These are phyloP conservation scores for Patellifolia procumbens DNA, from an alignment of 179 eudicot genomes.

Conservation along the genomic window DNA sequence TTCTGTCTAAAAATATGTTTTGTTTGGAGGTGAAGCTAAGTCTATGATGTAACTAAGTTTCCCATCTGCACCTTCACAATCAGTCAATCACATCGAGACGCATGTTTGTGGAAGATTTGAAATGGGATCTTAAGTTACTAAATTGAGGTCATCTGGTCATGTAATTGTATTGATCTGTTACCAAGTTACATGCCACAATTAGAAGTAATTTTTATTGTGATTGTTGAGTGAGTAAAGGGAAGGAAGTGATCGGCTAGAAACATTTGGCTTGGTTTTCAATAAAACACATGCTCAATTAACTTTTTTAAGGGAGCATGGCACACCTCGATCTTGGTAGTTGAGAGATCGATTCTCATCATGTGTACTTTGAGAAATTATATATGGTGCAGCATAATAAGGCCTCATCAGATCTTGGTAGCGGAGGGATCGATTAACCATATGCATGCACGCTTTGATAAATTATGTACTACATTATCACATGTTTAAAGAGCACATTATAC, in stretches of 20 bases:
- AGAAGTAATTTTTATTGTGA: not conserved
- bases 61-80: not conserved
- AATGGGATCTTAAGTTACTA: not conserved
- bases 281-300: not conserved
- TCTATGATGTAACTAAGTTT: not conserved
- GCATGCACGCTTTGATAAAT: no score
- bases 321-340: no score
- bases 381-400: no score
- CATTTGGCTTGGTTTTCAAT: no score
- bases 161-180: not conserved
- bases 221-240: not conserved
- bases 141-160: conserved; percentile 5
- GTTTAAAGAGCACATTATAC: no score
- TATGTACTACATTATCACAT: no score
- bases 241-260: not conserved
- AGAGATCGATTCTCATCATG: no score
- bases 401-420: no score
- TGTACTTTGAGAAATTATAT: no score
- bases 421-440: no score
- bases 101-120: not conserved
- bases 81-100: not conserved
- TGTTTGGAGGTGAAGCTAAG: not conserved
- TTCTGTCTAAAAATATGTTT: not conserved
- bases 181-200: conserved; percentile 1
- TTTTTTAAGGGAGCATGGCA: no score